Evolutionary conservation across 139 green algal genomes (phyloP), one percentile per base, ranked within the genome.

Genomic region (Chlorella sp.): DNA sequence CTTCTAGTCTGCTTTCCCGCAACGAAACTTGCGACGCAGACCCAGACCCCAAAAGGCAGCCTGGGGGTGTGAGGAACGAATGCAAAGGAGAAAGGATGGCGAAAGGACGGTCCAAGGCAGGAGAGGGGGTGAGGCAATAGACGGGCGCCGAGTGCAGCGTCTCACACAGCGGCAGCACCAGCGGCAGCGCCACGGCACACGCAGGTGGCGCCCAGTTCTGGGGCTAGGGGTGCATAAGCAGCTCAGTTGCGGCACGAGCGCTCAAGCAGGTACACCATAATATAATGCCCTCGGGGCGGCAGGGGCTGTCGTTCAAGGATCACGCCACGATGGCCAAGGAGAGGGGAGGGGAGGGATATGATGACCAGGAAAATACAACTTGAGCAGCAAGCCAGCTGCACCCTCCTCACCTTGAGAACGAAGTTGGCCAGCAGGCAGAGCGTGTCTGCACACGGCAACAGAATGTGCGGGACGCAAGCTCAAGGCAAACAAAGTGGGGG

Each of bases 351-450:
- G 12, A 5, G 9, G 28, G 66, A 3, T 73, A 26, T 24, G 66
- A 18, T 73, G 11, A 24, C 3, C 15, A n/a, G 15, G 22, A 73
- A 24, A 21, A 24, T 18, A 24, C 66, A 73, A 18, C 66, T 73
- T 21, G 22, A 18, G 28, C 28, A 3, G 28, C 68, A 28, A 76
- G 36, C 75, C 26, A 40, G 18, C 16, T 61, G 21, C 68, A 26
- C 68, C 11, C 26, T 84, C 24, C 83, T 69, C 53, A 89, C 87
- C 83, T 93, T 93, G 16, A 93, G 53, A 42, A 92, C 83, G 37
- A 90, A 92, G 79, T 93, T 93, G 24, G 88, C 82, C 48, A 90
- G 84, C 84, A 93, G 87, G 84, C 85, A 90, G 34, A 92, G 61
- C 28, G 88, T 89, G 78, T 91, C 81, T 81, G 87, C 83, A 40